Evolutionary conservation across 2,329 filamentous ascomycete genomes (phyloP).

Genomic region (Mycogone perniciosa): DNA sequence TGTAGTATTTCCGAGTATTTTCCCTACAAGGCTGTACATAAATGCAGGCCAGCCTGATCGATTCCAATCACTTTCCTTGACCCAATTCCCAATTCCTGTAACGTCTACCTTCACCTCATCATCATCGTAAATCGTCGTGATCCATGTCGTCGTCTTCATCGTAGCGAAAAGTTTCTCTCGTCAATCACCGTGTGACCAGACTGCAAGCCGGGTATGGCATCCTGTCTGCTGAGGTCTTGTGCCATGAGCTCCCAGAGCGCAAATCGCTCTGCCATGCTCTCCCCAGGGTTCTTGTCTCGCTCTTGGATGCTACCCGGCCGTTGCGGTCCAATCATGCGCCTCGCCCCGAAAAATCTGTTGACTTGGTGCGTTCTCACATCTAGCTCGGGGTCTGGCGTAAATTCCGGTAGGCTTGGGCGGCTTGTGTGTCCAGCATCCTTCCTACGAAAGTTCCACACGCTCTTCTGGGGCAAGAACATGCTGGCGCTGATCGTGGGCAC

Average conservation of each 20-base stretch:
- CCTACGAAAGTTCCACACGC: conserved; percentile 46
- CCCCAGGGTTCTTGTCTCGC: conserved; percentile 10
- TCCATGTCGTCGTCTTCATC: conserved; percentile 1
- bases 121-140: not conserved
- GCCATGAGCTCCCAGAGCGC: conserved; percentile 32
- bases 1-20: conserved; percentile 5
- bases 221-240: conserved; percentile 32
- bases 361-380: conserved; percentile 1
- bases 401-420: conserved; percentile 19
- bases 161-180: conserved; percentile 29
- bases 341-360: not conserved
- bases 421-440: conserved; percentile 14
- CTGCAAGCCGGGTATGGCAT: conserved; percentile 26
- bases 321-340: conserved; percentile 3
- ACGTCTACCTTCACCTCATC: not conserved
- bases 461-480: conserved; percentile 45
- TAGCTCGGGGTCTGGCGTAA: conserved; percentile 21
- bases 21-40: conserved; percentile 3
- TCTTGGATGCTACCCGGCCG: conserved; percentile 3
- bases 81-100: conserved; percentile 7
- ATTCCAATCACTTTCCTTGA: not conserved
- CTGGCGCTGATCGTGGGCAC: conserved; percentile 49
- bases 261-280: conserved; percentile 26
- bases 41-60: conserved; percentile 5
- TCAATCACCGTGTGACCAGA: conserved; percentile 36